phyloP scores from a whole-genome alignment of 768 basidiomycete genomes.

The Mycena albidolilacea region DNA sequence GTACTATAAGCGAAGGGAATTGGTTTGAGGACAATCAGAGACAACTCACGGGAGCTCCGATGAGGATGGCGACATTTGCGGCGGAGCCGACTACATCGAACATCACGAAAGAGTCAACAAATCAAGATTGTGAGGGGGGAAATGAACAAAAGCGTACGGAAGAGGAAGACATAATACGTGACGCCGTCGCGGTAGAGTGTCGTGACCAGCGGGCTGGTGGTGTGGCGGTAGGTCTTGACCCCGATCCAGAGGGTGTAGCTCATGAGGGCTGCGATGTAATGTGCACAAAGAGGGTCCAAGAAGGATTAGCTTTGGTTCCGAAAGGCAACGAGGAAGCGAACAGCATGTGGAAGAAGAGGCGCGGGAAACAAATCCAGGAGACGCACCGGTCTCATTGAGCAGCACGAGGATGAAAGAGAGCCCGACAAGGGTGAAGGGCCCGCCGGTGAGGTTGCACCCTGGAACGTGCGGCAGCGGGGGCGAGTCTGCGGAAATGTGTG shows the following conservation, averaged over 20 bases:
- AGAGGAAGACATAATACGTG: conserved; percentile 24
- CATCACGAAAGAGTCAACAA: neutral
- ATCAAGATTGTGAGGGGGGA: neutral
- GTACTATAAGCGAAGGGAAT: too few species aligned
- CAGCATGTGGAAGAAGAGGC: too few species aligned
- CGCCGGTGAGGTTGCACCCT: conserved; percentile 30
- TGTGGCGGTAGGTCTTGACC: conserved; percentile 14
- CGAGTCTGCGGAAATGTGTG: neutral
- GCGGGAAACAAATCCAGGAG: neutral
- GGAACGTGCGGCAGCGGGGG: conserved; percentile 3
- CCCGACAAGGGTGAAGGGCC: conserved; percentile 23
- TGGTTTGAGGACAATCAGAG: neutral
- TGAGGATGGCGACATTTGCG: conserved; percentile 22
- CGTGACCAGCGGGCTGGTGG: conserved; percentile 9
- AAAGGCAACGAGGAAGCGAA: too few species aligned
- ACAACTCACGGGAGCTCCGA: conserved; percentile 20
- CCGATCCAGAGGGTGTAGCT: conserved; percentile 26
- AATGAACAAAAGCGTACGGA: neutral
- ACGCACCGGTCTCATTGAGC: conserved; percentile 27
- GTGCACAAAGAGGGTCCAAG: too few species aligned
- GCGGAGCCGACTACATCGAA: neutral
- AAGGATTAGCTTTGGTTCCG: too few species aligned
- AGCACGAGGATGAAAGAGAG: conserved; percentile 31
- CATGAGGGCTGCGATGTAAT: conserved; percentile 21
- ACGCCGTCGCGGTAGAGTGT: conserved; percentile 34